A percentile compares a stretch with the other conserved stretches of the same genome.
These are phyloP conservation scores for Capsicum baccatum DNA, from an alignment of 257 asterid genomes.

Conservation along the genomic window DNA sequence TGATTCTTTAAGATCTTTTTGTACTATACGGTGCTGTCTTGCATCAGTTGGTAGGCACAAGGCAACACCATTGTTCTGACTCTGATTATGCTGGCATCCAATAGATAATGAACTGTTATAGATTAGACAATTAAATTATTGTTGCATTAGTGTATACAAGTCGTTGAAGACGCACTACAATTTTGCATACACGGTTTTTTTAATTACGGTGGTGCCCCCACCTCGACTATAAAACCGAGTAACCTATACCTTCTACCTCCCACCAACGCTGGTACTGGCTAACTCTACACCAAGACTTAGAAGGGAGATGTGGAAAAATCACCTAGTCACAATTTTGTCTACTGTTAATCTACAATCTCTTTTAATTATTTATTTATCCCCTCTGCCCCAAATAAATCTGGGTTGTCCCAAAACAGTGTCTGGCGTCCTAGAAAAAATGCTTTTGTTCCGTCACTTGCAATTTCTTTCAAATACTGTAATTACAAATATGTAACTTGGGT, in stretches of 20 bases:
- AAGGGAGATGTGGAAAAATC: too few relatives aligned
- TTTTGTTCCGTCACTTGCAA: too few relatives aligned
- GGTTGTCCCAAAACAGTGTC: too few relatives aligned
- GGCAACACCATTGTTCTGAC: not conserved
- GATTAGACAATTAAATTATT: not conserved
- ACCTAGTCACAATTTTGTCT: too few relatives aligned
- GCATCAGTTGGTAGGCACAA: not conserved
- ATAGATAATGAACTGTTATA: not conserved
- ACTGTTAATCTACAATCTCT: too few relatives aligned
- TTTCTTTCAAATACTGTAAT: too few relatives aligned
- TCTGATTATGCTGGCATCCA: slow-evolving; percentile 3
- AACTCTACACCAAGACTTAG: not conserved
- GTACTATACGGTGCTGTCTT: not conserved
- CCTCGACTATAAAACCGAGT: not conserved
- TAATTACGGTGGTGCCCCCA: not conserved
- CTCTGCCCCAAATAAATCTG: too few relatives aligned
- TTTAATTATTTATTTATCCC: too few relatives aligned
- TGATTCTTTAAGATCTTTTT: not conserved
- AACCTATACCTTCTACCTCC: not conserved
- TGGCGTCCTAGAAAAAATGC: too few relatives aligned
- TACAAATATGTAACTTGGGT: too few relatives aligned
- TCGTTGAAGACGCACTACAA: not conserved
- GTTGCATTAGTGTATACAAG: slow-evolving; percentile 4
- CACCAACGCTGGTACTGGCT: not conserved
- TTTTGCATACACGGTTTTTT: not conserved